A percentile compares a stretch with the other conserved stretches of the same genome.
Conservation (phyloP, 1,139 yeast species). For the Protomyces inundatus region DNA sequence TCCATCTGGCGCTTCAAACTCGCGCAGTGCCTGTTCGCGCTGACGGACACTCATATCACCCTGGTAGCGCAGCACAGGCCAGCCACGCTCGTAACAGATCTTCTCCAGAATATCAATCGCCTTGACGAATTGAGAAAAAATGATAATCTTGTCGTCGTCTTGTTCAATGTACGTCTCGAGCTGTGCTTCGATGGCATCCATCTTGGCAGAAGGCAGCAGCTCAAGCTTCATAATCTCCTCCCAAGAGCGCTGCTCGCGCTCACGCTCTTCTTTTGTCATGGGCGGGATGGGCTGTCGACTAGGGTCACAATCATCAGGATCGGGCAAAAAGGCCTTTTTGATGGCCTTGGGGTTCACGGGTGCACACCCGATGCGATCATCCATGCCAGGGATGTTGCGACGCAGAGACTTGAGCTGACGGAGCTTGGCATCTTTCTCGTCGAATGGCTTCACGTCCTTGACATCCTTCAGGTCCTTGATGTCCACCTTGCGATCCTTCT, state of each 20-base stretch:
- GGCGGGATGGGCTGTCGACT: not conserved
- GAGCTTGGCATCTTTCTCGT: not conserved
- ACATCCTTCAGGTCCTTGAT: not conserved
- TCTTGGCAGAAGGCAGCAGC: slow-evolving; percentile 91
- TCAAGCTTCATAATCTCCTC: slow-evolving; percentile 61
- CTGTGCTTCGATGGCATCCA: slow-evolving; percentile 92
- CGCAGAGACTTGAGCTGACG: not conserved
- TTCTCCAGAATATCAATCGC: slow-evolving; percentile 92
- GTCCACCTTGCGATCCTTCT: not conserved
- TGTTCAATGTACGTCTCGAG: slow-evolving; percentile 79
- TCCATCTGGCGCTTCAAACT: slow-evolving; percentile 83
- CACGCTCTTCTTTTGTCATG: slow-evolving; percentile 3
- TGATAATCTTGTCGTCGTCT: slow-evolving; percentile 85
- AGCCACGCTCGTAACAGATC: slow-evolving; percentile 37
- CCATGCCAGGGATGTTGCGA: not conserved
- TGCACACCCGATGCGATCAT: not conserved
- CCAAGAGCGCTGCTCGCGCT: slow-evolving; percentile 11
- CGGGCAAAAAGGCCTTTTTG: not conserved
- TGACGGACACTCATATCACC: slow-evolving; percentile 97
- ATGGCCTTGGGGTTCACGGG: not conserved
- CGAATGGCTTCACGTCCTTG: not conserved
- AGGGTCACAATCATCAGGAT: not conserved
- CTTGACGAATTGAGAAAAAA: slow-evolving; percentile 91
- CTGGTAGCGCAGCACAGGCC: slow-evolving; percentile 41
- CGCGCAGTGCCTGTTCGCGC: slow-evolving; percentile 80